Evolutionary conservation across 352 stramenopile species (phyloP), one percentile per base, ranked within the genome.

Genomic region (Phytopythium chamaehyphon): DNA sequence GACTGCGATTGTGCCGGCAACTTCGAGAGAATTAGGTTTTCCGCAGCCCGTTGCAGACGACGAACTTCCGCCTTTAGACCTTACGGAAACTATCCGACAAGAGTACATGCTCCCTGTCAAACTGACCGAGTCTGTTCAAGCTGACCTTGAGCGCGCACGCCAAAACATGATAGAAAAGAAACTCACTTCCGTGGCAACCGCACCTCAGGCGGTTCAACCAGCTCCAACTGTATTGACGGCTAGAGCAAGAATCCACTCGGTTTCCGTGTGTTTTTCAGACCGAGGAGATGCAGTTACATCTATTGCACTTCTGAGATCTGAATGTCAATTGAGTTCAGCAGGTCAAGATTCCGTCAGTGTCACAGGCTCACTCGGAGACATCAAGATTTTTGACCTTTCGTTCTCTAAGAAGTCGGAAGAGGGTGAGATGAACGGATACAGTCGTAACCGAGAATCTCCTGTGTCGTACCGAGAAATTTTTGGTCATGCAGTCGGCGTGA

Each of bases 261-360:
- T 93, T 24, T 95, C 85, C 8, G 54, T 90, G 2, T 89, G 83
- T 23, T 79, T 95, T 51, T 77, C 71, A 37, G 80, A 95, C 55
- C 77, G 80, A 43, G 69, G 75, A 18, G 76, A 90, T 45, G 69
- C 67, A 15, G 51, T 93, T 6, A 58, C 63, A 19, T 95, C 85
- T 0, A 40, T 90, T 35, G 85, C 85, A 2, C 55, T 95, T 61
- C 62, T 90, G 45, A 53, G 79, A 38, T 79, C 72, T 6, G 58
- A 71, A 36, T 45, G 72, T 16, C 59, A 78, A 10, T 22, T 86
- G 54, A 60, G 49, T 22, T 67, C 55, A 19, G 61, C 47, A 15
- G 69, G 61, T 48, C 46, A 44, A 31, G 57, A 45, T 5, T 49
- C 71, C n/a, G 45, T 77, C 21, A 61, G 59, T n/a, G 40, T 87